These are phyloP conservation scores for Pichia heedii DNA, from an alignment of 805 yeast genomes.

Conservation along the genomic window DNA sequence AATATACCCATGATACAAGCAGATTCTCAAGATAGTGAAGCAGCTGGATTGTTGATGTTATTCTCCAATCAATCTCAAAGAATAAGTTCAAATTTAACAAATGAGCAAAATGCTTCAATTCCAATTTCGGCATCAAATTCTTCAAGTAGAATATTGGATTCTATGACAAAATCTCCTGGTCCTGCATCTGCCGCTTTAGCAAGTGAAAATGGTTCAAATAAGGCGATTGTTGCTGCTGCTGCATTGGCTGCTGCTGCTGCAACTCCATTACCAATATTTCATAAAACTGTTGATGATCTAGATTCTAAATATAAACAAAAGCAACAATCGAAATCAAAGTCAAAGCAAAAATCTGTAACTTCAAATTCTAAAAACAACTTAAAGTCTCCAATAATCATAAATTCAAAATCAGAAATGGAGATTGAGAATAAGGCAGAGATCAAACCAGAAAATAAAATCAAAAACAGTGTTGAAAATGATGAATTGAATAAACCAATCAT, in stretches of 20 bases:
- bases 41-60: constrained; percentile 33
- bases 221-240: constrained; percentile 72
- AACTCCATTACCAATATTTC: constrained; percentile 49
- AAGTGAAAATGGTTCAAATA: constrained; percentile 25
- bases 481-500: neutral
- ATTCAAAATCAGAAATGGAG: neutral
- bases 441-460: neutral
- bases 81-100: neutral
- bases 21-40: constrained; percentile 25
- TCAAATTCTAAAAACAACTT: too few relatives aligned
- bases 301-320: neutral
- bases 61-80: constrained; percentile 27
- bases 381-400: too few relatives aligned
- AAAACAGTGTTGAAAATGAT: too few relatives aligned
- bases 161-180: constrained; percentile 28
- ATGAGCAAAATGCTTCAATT: neutral
- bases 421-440: too few relatives aligned
- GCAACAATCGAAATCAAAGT: neutral
- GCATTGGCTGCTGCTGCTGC: constrained; percentile 79
- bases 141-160: constrained; percentile 1
- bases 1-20: neutral
- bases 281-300: neutral
- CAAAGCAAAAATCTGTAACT: too few relatives aligned
- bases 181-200: constrained; percentile 32
- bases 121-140: neutral